phyloP scores from a whole-genome alignment of 768 basidiomycete genomes.

The Suillus discolor region DNA sequence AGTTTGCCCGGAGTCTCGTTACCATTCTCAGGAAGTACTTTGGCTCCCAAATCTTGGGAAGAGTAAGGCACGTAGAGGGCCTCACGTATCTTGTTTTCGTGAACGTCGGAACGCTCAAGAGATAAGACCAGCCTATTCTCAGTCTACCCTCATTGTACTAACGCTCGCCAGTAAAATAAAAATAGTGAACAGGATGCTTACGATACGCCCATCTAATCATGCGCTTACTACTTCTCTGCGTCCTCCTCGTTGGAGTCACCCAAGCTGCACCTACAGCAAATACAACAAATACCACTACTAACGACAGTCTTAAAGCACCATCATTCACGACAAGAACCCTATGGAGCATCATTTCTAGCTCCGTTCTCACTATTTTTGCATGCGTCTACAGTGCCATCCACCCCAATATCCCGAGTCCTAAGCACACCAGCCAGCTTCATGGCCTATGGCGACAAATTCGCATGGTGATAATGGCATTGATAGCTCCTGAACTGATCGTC shows the following conservation, averaged over 20 bases:
- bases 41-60: too few species aligned
- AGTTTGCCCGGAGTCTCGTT: too few species aligned
- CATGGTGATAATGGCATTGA: slow-evolving; percentile 18
- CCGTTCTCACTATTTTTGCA: slow-evolving; percentile 24
- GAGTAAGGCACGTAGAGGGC: too few species aligned
- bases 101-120: too few species aligned
- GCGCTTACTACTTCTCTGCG: too few species aligned
- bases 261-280: neutral
- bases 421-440: neutral
- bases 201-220: too few species aligned
- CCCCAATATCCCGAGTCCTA: slow-evolving; percentile 25
- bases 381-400: slow-evolving; percentile 30
- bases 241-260: neutral
- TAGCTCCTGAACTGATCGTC: slow-evolving; percentile 27
- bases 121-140: too few species aligned
- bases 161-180: too few species aligned
- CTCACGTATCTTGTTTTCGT: too few species aligned
- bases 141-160: too few species aligned
- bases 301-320: neutral
- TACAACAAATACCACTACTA: neutral
- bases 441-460: slow-evolving; percentile 4
- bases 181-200: too few species aligned
- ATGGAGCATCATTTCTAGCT: slow-evolving; percentile 26
- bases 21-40: too few species aligned
- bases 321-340: slow-evolving; percentile 19